phyloP scores from a whole-genome alignment of 371 early-diverging fungal genomes.

The Basidiobolus meristosporus region DNA sequence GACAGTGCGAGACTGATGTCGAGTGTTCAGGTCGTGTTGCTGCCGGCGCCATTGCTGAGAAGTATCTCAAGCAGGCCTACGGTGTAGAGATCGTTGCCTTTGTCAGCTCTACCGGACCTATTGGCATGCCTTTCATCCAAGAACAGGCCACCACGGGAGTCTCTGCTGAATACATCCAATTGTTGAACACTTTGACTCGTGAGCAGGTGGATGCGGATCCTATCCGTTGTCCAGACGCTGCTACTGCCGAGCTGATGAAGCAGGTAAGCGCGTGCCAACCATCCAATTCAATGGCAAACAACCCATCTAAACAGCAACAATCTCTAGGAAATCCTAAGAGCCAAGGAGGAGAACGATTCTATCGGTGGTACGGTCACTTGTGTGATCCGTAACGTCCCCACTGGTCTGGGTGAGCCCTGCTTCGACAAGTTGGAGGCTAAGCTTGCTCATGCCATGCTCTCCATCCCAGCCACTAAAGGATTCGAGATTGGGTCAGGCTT shows the following conservation, averaged over 20 bases:
- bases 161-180: constrained; percentile 31
- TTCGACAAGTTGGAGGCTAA: constrained; percentile 95
- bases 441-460: constrained; percentile 96
- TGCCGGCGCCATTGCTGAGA: constrained; percentile 90
- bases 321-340: constrained; percentile 37
- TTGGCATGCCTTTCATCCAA: constrained; percentile 49
- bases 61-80: constrained; percentile 56
- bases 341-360: constrained; percentile 69
- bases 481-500: constrained; percentile 94
- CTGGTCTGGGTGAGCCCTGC: constrained; percentile 93
- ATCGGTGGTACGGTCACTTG: constrained; percentile 95
- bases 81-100: constrained; percentile 90
- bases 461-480: constrained; percentile 94
- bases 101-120: constrained; percentile 73
- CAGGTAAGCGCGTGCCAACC: constrained; percentile 16
- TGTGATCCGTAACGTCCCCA: constrained; percentile 82
- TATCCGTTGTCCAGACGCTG: constrained; percentile 57
- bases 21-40: constrained; percentile 62
- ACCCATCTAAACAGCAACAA: neutral
- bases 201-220: constrained; percentile 45
- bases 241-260: constrained; percentile 34
- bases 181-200: constrained; percentile 48
- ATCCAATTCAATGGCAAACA: neutral
- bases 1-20: neutral
- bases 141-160: constrained; percentile 17